Percentiles rank a stretch among this genome's conserved stretches.
phyloP scores from a whole-genome alignment of 768 basidiomycete species.

The Candolleomyces efflorescens region DNA sequence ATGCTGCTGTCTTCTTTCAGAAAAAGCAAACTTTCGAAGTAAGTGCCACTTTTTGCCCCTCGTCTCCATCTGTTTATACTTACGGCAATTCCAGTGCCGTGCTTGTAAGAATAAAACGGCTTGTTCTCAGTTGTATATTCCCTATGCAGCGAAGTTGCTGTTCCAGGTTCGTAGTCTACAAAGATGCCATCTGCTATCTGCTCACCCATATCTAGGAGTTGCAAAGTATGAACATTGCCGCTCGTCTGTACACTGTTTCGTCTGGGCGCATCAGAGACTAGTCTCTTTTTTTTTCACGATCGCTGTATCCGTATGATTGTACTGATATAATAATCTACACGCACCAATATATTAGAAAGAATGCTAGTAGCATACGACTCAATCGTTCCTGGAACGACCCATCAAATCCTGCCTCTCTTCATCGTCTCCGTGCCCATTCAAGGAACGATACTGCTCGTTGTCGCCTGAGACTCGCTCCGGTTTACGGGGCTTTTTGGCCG shows the following conservation, averaged over 20 bases:
- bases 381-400: slow-evolving; percentile 17
- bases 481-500: slow-evolving; percentile 46
- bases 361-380: slow-evolving; percentile 1
- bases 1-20: slow-evolving; percentile 24
- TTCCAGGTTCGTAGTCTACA: slow-evolving; percentile 69
- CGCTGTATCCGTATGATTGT: slow-evolving; percentile 26
- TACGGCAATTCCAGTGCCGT: slow-evolving; percentile 53
- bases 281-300: slow-evolving; percentile 17
- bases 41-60: slow-evolving; percentile 8
- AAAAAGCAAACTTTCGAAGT: slow-evolving; percentile 98
- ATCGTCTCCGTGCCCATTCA: not conserved
- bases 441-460: slow-evolving; percentile 39
- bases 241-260: slow-evolving; percentile 81
- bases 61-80: not conserved
- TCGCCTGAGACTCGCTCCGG: slow-evolving; percentile 42
- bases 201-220: slow-evolving; percentile 48
- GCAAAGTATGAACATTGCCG: slow-evolving; percentile 94
- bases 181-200: not conserved
- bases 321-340: slow-evolving; percentile 32
- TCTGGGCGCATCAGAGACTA: slow-evolving; percentile 81
- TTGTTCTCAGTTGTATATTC: slow-evolving; percentile 86
- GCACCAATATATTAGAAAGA: slow-evolving; percentile 13
- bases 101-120: slow-evolving; percentile 97
- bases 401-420: slow-evolving; percentile 69
- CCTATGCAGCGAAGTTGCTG: slow-evolving; percentile 94